phyloP scores from a whole-genome alignment of 1,139 yeast genomes.

The Hyphopichia fennica region DNA sequence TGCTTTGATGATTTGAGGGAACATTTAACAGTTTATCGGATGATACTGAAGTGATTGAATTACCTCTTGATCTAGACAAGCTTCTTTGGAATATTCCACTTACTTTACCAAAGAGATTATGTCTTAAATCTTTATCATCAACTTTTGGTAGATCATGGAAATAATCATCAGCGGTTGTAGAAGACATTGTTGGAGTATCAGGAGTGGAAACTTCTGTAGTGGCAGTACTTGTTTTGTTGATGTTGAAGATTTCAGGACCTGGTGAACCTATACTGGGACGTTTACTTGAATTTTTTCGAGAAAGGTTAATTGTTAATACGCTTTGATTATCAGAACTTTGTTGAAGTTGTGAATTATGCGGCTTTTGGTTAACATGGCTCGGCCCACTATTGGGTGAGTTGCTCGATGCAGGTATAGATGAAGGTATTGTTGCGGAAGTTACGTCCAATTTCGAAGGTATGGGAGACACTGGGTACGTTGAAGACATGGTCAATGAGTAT shows the following conservation, averaged over 20 bases:
- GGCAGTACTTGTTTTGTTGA: conserved; percentile 5
- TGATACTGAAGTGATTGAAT: conserved; percentile 14
- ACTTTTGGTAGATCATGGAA: conserved; percentile 9
- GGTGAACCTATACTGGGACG: too few relatives aligned
- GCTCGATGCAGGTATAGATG: neutral
- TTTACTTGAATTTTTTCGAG: neutral
- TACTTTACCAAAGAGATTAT: conserved; percentile 32
- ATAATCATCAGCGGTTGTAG: conserved; percentile 1
- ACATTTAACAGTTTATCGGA: conserved; percentile 1
- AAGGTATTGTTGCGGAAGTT: neutral
- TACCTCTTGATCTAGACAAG: conserved; percentile 16
- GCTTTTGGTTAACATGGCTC: neutral
- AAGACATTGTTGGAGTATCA: conserved; percentile 10
- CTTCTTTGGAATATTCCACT: conserved; percentile 30
- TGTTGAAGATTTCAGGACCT: conserved; percentile 5
- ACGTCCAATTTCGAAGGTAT: neutral
- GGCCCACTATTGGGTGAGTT: neutral
- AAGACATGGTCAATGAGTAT: neutral
- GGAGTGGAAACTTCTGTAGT: conserved; percentile 14
- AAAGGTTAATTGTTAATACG: neutral
- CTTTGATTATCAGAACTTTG: neutral
- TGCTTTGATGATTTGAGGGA: neutral
- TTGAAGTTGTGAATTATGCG: neutral
- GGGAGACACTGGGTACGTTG: neutral
- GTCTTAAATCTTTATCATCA: conserved; percentile 21